Evolutionary conservation across 163 green algal species (phyloP), one percentile per base, ranked within the genome.

Genomic region (Chlorella variabilis): DNA sequence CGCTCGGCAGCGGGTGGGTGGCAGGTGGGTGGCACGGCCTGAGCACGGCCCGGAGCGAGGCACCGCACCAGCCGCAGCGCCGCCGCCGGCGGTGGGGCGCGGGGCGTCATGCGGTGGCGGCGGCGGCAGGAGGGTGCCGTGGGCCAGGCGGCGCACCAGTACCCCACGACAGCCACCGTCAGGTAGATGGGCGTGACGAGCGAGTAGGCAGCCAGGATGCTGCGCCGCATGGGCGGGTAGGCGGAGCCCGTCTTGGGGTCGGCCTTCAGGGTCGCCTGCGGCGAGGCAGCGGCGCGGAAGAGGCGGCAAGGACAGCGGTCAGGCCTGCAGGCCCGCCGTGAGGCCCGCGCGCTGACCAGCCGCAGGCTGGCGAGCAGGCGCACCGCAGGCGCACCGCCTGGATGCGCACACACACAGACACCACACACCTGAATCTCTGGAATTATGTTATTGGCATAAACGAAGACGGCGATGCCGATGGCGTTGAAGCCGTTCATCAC

Each of bases 401-500:
- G 54, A 9, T 62, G n/a, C n/a, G 9, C 51, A n/a, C 15, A 62
- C 4, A n/a, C 15, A 4, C 13, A 62, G 51, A n/a, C n/a, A 38
- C 8, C 18, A 20, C 59, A 27, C 7, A 38, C 59, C 65, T 76
- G 68, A 9, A 76, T 76, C 29, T 76, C 68, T 1, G 68, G 68
- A 15, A 61, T 48, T 18, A 62, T 76, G 27, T 25, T 34, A n/a
- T 76, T 76, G 68, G 42, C 34, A 21, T 56, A 76, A 8, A 41
- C n/a, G 42, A 76, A 76, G 27, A 61, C 68, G 27, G 41, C 18
- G 11, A 76, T 76, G 41, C 68, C 68, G 21, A 71, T n/a, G 3
- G 41, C 68, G n/a, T 62, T 62, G 42, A 61, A 76, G 4, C 11
- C 42, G 41, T 76, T 76, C n/a, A 62, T 62, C 9, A 62, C 41